A percentile compares a stretch with the other conserved stretches of the same genome.
Evolutionary conservation across 2,329 filamentous ascomycete genomes (phyloP).

Genomic region (Neopestalotiopsis clavispora): DNA sequence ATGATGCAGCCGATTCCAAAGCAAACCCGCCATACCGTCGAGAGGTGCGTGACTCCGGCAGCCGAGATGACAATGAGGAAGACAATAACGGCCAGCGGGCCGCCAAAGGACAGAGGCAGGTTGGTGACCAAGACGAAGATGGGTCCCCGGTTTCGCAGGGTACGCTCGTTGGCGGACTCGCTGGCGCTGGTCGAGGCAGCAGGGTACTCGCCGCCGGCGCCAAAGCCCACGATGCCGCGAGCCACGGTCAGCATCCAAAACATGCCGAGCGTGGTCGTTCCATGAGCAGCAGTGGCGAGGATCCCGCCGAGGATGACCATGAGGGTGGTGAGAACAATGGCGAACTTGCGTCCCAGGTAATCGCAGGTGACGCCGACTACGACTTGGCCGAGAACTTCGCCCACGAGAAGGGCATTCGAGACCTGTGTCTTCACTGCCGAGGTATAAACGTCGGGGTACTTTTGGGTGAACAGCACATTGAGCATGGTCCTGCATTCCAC

Average conservation of each 20-base stretch:
- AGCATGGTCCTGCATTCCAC: constrained; percentile 11
- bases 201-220: constrained; percentile 43
- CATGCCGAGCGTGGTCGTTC: constrained; percentile 51
- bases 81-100: constrained; percentile 40
- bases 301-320: constrained; percentile 52
- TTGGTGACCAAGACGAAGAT: constrained; percentile 54
- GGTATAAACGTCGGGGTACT: constrained; percentile 38
- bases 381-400: constrained; percentile 47
- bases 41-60: constrained; percentile 38
- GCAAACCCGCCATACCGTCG: constrained; percentile 52
- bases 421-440: constrained; percentile 41
- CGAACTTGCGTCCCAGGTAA: constrained; percentile 49
- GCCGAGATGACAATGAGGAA: constrained; percentile 51
- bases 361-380: constrained; percentile 48
- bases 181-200: constrained; percentile 50
- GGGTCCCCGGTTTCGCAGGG: constrained; percentile 39
- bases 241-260: constrained; percentile 58
- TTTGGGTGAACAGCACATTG: constrained; percentile 12
- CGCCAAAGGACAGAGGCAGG: constrained; percentile 15
- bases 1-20: constrained; percentile 53
- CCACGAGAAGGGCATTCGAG: constrained; percentile 45
- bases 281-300: constrained; percentile 48
- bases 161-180: constrained; percentile 53
- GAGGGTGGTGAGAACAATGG: constrained; percentile 48
- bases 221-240: constrained; percentile 52